These are phyloP conservation scores for Neurospora sp. DNA, from an alignment of 495 filamentous ascomycete species.

Conservation along the genomic window DNA sequence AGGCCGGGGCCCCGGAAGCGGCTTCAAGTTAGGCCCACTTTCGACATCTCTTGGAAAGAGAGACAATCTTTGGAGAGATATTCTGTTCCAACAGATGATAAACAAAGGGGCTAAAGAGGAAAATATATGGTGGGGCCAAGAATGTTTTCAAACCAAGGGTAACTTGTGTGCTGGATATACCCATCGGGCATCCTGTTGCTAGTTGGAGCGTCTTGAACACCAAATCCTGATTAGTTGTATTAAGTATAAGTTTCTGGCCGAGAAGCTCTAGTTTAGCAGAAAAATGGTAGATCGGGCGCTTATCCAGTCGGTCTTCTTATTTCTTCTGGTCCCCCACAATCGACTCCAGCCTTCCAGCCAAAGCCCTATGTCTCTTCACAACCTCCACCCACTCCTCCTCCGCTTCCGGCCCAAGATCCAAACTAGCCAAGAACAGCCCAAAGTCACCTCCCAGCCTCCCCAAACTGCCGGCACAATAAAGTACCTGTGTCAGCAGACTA, in stretches of 20 bases:
- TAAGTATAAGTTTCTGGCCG: background rate
- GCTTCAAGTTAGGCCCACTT: background rate
- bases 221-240: background rate
- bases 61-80: background rate
- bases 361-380: conserved; percentile 76
- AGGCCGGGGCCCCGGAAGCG: background rate
- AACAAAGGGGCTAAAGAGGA: background rate
- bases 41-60: background rate
- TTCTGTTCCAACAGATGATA: background rate
- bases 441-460: conserved; percentile 91
- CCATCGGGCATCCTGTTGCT: background rate
- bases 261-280: background rate
- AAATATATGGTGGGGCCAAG: background rate
- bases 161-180: background rate
- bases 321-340: conserved; percentile 49
- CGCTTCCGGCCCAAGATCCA: conserved; percentile 43
- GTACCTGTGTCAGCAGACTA: conserved; percentile 82
- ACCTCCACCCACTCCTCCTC: conserved; percentile 83
- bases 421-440: conserved; percentile 68
- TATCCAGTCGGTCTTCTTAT: background rate
- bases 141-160: background rate
- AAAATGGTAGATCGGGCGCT: background rate
- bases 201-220: background rate
- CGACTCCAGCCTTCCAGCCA: conserved; percentile 79
- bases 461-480: conserved; percentile 91